Percentiles rank a stretch among this genome's conserved stretches.
Evolutionary conservation across 163 green algal species (phyloP).

Genomic region (Prototheca stagnorum): DNA sequence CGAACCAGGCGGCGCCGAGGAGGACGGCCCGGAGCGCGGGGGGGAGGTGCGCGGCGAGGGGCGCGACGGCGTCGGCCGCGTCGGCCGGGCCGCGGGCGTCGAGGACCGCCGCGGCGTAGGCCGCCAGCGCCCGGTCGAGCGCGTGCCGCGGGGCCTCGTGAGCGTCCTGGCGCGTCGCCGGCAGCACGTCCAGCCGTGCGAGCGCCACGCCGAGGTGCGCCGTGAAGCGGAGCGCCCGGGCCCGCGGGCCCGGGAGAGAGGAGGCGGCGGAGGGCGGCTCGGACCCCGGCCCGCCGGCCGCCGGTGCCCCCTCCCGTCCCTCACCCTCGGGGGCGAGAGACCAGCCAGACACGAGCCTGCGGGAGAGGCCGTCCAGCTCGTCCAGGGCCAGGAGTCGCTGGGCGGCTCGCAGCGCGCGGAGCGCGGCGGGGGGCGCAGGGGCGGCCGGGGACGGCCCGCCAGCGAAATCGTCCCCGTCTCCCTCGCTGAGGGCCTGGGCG

Average conservation of each 20-base stretch:
- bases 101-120: constrained; percentile 16
- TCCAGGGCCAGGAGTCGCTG: constrained; percentile 16
- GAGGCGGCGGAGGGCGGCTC: too few species aligned
- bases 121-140: not conserved
- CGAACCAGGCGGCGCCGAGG: too few species aligned
- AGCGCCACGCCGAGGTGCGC: constrained; percentile 50
- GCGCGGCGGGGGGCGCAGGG: not conserved
- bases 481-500: constrained; percentile 1
- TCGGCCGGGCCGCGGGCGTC: constrained; percentile 35
- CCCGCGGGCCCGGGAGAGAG: too few species aligned
- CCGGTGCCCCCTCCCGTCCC: not conserved
- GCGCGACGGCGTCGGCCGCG: constrained; percentile 22
- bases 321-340: not conserved
- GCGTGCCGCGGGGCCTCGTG: not conserved
- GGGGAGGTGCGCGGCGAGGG: constrained; percentile 48
- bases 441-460: not conserved
- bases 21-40: constrained; percentile 15
- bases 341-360: constrained; percentile 15
- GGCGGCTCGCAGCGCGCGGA: constrained; percentile 11
- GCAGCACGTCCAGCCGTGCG: constrained; percentile 29
- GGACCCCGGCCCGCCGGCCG: constrained; percentile 7
- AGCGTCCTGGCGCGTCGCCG: not conserved
- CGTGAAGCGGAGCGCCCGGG: constrained; percentile 34
- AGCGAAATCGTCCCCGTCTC: not conserved
- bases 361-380: constrained; percentile 10